These are phyloP conservation scores for Rhynchosporium secalis DNA, from an alignment of 2,329 filamentous ascomycete genomes.

Conservation along the genomic window DNA sequence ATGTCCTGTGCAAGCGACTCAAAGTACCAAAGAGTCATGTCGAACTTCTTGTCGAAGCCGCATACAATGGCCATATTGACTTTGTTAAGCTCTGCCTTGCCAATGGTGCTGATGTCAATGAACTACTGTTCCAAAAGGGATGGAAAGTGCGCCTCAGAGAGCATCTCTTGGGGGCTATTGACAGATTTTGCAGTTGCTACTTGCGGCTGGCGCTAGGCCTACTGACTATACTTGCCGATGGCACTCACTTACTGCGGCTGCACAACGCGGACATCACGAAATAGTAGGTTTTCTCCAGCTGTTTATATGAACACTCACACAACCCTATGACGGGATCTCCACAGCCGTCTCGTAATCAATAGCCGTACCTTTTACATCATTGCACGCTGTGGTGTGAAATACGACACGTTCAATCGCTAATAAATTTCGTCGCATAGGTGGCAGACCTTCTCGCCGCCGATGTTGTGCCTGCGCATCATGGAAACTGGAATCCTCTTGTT, in stretches of 20 bases:
- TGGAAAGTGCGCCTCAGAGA: neutral
- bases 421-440: neutral
- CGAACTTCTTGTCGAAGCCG: neutral
- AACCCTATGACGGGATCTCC: too few species aligned
- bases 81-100: constrained; percentile 4
- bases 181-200: neutral
- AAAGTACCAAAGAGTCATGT: neutral
- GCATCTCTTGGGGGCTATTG: neutral
- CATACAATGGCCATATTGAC: neutral
- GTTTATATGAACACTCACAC: too few species aligned
- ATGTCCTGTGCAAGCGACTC: neutral
- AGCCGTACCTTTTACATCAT: too few species aligned
- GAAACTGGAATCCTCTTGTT: neutral
- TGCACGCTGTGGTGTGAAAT: too few species aligned
- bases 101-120: constrained; percentile 8
- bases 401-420: neutral
- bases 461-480: neutral
- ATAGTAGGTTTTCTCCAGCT: neutral
- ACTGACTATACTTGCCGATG: neutral
- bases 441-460: constrained; percentile 3
- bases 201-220: neutral
- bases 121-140: neutral
- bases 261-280: neutral
- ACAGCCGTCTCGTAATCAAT: too few species aligned
- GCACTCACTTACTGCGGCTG: neutral